Conservation (phyloP, 2,329 filamentous ascomycete genomes). For the Sclerotinia minor region DNA sequence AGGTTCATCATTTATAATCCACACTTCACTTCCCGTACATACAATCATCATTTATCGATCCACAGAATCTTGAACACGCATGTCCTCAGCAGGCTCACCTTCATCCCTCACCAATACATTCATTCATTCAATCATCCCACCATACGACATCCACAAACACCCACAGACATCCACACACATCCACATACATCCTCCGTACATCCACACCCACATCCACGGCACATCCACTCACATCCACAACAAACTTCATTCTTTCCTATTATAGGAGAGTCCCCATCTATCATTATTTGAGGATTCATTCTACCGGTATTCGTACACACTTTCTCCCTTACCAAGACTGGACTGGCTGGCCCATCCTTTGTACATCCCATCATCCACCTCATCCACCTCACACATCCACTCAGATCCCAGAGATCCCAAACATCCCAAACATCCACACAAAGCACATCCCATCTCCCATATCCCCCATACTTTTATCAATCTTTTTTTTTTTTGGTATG, state of each 20-base stretch:
- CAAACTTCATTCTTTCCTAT: slow-evolving; percentile 16
- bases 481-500: slow-evolving; percentile 3
- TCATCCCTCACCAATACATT: neutral
- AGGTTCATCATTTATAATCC: too few species aligned
- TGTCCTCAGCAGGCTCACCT: neutral
- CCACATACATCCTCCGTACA: neutral
- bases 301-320: neutral
- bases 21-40: too few species aligned
- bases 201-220: too few species aligned
- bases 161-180: neutral
- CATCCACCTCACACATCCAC: neutral
- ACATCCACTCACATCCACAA: neutral
- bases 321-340: too few species aligned
- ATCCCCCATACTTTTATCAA: neutral
- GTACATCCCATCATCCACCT: too few species aligned
- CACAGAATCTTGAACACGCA: slow-evolving; percentile 5
- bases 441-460: neutral
- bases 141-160: neutral
- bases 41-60: neutral
- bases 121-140: neutral
- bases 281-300: neutral
- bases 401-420: too few species aligned
- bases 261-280: neutral
- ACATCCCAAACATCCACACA: neutral
- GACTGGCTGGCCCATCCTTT: too few species aligned